Conservation (phyloP, 352 stramenopile species). For the Nothophytophthora sp. region DNA sequence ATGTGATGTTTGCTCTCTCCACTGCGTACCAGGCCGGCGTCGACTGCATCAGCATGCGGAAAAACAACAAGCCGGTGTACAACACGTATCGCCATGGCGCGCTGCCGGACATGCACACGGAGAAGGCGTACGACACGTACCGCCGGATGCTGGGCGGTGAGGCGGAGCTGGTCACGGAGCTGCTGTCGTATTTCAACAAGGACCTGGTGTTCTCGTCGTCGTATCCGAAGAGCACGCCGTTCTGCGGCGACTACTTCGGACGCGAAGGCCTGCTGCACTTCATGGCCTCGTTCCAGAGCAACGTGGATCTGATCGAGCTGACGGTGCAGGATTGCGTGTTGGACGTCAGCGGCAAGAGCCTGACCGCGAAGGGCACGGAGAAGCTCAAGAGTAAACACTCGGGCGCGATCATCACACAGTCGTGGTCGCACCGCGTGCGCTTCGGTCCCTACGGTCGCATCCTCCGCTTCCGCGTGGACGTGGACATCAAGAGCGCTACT, state of each 20-base stretch:
- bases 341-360: conserved; percentile 64
- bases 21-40: conserved; percentile 45
- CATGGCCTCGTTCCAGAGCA: conserved; percentile 67
- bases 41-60: conserved; percentile 79
- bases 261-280: conserved; percentile 84
- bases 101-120: conserved; percentile 75
- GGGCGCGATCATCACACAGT: conserved; percentile 65
- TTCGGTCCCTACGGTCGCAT: conserved; percentile 85
- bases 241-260: conserved; percentile 85
- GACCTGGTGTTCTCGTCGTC: conserved; percentile 86
- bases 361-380: conserved; percentile 78
- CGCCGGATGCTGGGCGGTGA: conserved; percentile 66
- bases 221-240: conserved; percentile 78
- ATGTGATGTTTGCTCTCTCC: neutral
- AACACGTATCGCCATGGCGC: conserved; percentile 71
- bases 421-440: conserved; percentile 74
- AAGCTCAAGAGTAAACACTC: conserved; percentile 85
- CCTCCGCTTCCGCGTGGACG: conserved; percentile 75
- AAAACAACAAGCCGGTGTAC: conserved; percentile 86
- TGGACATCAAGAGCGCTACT: conserved; percentile 70
- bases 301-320: conserved; percentile 83
- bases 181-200: conserved; percentile 90
- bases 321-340: conserved; percentile 64
- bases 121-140: conserved; percentile 81
- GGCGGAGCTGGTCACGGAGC: conserved; percentile 47